Base-by-base conservation (phyloP, 352 stramenopile species). In the Globisporangium paddicum region DNA sequence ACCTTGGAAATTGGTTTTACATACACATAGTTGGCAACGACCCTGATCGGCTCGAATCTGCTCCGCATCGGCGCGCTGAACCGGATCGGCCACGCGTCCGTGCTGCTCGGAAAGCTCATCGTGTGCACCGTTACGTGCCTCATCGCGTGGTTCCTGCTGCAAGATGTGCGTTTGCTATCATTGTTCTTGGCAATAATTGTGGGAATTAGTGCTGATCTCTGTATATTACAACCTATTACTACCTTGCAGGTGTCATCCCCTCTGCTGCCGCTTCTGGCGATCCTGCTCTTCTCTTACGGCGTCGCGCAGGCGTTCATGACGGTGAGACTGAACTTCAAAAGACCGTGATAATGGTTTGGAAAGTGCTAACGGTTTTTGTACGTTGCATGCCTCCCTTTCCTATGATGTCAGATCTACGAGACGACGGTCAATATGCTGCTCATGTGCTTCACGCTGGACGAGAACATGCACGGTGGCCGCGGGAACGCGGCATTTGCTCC, bases 401-500 rank as follows among this genome's bases (percentile, higher is more conserved):
- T 14, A 8, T 7, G 28, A 9, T 14, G 11, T 13, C 30, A 93
- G 83, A 87, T 93, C 45, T 93, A 90, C 65, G 84, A 93, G 59
- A 93, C 84, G 16, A 88, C 84, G 5, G 82, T 93, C 66, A 93
- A 91, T 53, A 79, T 93, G 69, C 66, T 93, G 37, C 71, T 93
- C 46, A 82, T 93, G 76, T 91, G 84, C 58, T 93, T 93, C 60
- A 91, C 82, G 14, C 67, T 93, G 58, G 84, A 93, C 46, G 84
- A 93, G 54, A 90, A 88, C 56, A 76, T 90, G 65, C 76, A 93
- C 58, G 84, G 84, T 35, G 84, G 84, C 19, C 78, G 81, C 7
- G 80, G 79, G n/a, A 91, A 88, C 54, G 73, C 79, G 0, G 69
- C 67, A 2, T 85, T 82, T 58, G 82, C 84, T 0, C 80, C 82